These are phyloP conservation scores for Microbotryomycetes sp. DNA, from an alignment of 1,284 basidiomycete genomes.

Conservation along the genomic window DNA sequence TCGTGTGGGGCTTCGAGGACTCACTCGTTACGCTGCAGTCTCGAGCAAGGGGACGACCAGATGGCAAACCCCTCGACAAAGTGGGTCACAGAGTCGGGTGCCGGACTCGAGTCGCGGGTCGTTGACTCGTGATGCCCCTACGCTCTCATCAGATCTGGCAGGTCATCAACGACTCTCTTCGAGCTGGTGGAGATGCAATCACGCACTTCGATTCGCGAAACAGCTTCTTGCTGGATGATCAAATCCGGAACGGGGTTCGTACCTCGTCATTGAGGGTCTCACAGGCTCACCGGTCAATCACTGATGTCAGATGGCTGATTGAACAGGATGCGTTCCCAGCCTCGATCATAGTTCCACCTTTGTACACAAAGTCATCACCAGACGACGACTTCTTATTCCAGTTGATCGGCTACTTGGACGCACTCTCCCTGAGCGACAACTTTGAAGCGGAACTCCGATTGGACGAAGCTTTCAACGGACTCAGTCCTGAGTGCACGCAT, in stretches of 20 bases:
- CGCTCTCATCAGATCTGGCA: conserved; percentile 12
- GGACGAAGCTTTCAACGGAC: neutral
- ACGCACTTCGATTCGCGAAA: conserved; percentile 4
- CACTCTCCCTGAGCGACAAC: conserved; percentile 5
- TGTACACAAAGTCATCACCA: conserved; percentile 5
- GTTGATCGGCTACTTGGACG: conserved; percentile 25
- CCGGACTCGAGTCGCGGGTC: neutral
- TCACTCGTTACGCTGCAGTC: conserved; percentile 5
- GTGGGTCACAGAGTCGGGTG: conserved; percentile 12
- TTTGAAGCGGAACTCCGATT: neutral
- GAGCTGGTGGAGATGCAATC: too few relatives aligned
- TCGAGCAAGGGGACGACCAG: conserved; percentile 1
- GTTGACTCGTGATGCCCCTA: neutral
- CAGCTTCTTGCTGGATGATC: conserved; percentile 25
- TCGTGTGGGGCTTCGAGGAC: conserved; percentile 23
- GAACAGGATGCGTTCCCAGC: conserved; percentile 14
- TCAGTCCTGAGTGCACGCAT: neutral
- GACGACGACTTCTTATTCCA: conserved; percentile 28
- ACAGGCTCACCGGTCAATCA: neutral
- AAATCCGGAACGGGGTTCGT: conserved; percentile 10
- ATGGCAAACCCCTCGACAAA: conserved; percentile 18
- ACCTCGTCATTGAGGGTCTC: neutral
- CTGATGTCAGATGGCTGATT: too few relatives aligned
- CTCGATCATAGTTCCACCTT: conserved; percentile 13
- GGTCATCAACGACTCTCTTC: conserved; percentile 8